Conservation (phyloP, 2,329 filamentous ascomycete species). For the Alternaria sp. region DNA sequence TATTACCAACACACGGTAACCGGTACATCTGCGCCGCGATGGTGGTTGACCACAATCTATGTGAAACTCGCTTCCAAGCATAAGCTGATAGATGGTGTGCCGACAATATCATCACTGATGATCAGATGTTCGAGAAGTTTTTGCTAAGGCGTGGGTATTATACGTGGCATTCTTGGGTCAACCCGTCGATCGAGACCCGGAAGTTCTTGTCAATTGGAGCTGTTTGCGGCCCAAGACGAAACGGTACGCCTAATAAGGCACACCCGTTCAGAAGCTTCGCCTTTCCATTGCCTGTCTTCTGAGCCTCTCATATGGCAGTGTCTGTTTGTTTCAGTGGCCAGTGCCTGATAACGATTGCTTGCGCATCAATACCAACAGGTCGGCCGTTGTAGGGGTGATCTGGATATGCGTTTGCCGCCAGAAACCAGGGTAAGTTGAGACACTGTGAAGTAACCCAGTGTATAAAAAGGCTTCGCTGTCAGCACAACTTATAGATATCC, state of each 20-base stretch:
- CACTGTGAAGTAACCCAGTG: background rate
- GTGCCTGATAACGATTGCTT: too few relatives aligned
- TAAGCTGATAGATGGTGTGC: slow-evolving; percentile 7
- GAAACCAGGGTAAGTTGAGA: background rate
- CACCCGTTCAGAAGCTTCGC: too few relatives aligned
- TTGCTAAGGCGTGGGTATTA: background rate
- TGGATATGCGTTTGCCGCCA: background rate
- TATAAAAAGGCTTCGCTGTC: background rate
- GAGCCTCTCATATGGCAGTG: too few relatives aligned
- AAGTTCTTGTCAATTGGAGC: background rate
- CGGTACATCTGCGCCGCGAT: slow-evolving; percentile 5
- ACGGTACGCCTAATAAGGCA: background rate
- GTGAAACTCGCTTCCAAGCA: slow-evolving; percentile 14
- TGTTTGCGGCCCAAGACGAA: background rate
- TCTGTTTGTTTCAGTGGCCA: too few relatives aligned
- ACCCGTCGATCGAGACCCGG: background rate
- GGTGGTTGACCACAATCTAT: slow-evolving; percentile 5
- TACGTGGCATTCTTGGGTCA: background rate
- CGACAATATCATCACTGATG: slow-evolving; percentile 10
- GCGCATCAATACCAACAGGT: too few relatives aligned
- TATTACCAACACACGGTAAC: background rate
- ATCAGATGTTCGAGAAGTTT: slow-evolving; percentile 6
- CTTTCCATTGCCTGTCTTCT: too few relatives aligned
- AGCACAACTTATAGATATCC: background rate
- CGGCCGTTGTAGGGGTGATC: too few relatives aligned